These are phyloP conservation scores for Scheffersomyces spartinae DNA, from an alignment of 805 yeast species.

Conservation along the genomic window DNA sequence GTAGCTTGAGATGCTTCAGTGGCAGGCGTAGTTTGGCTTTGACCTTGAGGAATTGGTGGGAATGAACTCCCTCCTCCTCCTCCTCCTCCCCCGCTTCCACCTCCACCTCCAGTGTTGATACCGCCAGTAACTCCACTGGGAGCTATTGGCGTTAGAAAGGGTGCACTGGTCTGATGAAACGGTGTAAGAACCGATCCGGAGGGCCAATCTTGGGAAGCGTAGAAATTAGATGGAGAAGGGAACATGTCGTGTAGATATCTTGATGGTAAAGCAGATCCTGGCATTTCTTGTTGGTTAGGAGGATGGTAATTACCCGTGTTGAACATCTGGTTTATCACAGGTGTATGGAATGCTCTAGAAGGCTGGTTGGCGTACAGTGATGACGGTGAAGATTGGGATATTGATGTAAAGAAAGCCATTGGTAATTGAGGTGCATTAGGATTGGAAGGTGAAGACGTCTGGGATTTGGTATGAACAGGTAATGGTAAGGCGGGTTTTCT, in stretches of 20 bases:
- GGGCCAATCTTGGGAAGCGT: conserved; percentile 41
- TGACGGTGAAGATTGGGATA: conserved; percentile 4
- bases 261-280: conserved; percentile 60
- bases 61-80: too few relatives aligned
- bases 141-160: too few relatives aligned
- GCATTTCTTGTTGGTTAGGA: conserved; percentile 48
- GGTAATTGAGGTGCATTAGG: conserved; percentile 31
- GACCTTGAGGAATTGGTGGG: too few relatives aligned
- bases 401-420: conserved; percentile 2
- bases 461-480: conserved; percentile 24
- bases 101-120: too few relatives aligned
- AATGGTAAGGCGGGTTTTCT: conserved; percentile 23
- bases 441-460: conserved; percentile 27
- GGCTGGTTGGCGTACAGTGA: conserved; percentile 8
- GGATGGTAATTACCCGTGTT: conserved; percentile 10
- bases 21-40: too few relatives aligned
- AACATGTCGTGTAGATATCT: conserved; percentile 61
- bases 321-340: conserved; percentile 15
- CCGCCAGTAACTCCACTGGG: too few relatives aligned
- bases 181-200: too few relatives aligned
- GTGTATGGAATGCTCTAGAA: conserved; percentile 8
- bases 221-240: conserved; percentile 73
- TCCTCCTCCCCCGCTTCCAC: too few relatives aligned
- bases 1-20: too few relatives aligned
- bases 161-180: too few relatives aligned